Evolutionary conservation across 192 early-diverging fungal genomes (phyloP).

Genomic region (Backusella mclennaniae): DNA sequence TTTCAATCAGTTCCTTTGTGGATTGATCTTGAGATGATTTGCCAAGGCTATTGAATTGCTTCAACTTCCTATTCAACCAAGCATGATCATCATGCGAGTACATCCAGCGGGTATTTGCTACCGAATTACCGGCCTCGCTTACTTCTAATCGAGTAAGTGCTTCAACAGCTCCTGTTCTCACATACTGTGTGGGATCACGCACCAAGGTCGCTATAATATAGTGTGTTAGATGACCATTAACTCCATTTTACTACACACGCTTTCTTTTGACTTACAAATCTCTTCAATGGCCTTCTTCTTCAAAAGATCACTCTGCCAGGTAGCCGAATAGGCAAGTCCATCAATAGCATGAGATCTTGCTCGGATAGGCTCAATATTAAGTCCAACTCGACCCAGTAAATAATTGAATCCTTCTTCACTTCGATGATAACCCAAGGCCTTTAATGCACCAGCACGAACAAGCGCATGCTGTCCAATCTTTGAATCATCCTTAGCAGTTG

Average conservation of each 20-base stretch:
- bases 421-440: slow-evolving; percentile 39
- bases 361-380: slow-evolving; percentile 8
- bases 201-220: slow-evolving; percentile 9
- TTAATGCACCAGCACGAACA: slow-evolving; percentile 38
- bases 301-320: slow-evolving; percentile 22
- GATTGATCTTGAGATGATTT: slow-evolving; percentile 5
- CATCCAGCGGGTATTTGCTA: slow-evolving; percentile 8
- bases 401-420: slow-evolving; percentile 38
- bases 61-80: slow-evolving; percentile 13
- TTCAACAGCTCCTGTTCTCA: not conserved
- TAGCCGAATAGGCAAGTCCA: slow-evolving; percentile 1
- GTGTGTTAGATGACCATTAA: not conserved
- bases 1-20: slow-evolving; percentile 12
- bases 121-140: not conserved
- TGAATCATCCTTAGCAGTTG: slow-evolving; percentile 34
- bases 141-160: slow-evolving; percentile 6
- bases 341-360: not conserved
- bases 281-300: slow-evolving; percentile 19
- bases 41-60: not conserved
- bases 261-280: slow-evolving; percentile 13
- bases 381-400: slow-evolving; percentile 18
- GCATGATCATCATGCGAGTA: slow-evolving; percentile 19
- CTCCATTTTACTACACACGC: not conserved
- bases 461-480: slow-evolving; percentile 39
- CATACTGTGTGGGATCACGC: not conserved